Evolutionary conservation across 2,329 filamentous ascomycete genomes (phyloP), one percentile per base, ranked within the genome.

Genomic region (Cephalotrichum gorgonifer): DNA sequence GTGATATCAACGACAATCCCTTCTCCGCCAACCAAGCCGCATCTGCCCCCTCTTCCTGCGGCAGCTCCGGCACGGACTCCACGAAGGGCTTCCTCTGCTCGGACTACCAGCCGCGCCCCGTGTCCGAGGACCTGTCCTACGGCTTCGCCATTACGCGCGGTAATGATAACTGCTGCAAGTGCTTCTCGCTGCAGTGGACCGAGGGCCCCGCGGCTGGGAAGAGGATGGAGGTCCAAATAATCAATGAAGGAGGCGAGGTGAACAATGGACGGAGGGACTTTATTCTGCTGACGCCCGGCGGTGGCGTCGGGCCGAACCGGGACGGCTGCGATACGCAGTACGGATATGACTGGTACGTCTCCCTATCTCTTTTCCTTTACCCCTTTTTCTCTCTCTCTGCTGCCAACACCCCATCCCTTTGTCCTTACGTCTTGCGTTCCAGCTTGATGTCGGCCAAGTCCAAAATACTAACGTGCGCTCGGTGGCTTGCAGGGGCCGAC

Each of bases 1-100:
- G 59, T 43, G 56, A 60, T 52, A 56, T 56, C 48, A 52, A 51
- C 53, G 60, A 61, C 57, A 52, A 53, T 17, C 57, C 55, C 46
- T 53, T 57, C 53, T 56, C 53, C 48, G 52, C 55, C 22, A 52
- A 54, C 27, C 54, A 54, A 6, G 51, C 51, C 25, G 39, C 52
- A 9, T 44, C 38, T 28, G 53, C 54, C 33, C 28, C 30, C 17
- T 51, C 47, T 20, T 54, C 50, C 41, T 55, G 53, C 43, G 26
- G 44, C 14, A 26, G 30, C 6, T 44, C 44, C 17, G 53, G 49
- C 43, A 52, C 45, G 22, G 54, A 50, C n/a, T 54, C 20, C 12
- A 28, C n/a, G 22, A 22, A 17, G 22, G 47, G 38, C 26, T 48
- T 31, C 23, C 47, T 48, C n/a, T 48, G 47, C 38, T 43, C 47